These are phyloP conservation scores for Phytophthora sojae DNA, from an alignment of 352 stramenopile species.

Conservation along the genomic window DNA sequence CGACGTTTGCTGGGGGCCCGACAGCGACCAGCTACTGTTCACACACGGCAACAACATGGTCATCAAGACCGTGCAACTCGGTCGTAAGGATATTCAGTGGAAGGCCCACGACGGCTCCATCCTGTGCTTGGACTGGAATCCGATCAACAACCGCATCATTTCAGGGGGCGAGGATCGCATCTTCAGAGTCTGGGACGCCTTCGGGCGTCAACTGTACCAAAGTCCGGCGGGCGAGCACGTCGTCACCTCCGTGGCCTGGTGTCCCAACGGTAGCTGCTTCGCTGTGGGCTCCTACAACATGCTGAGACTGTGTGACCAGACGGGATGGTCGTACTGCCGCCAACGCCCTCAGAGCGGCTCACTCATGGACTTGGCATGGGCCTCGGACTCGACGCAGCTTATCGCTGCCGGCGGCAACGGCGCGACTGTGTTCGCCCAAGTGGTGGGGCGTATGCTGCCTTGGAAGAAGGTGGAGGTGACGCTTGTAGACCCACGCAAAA, in stretches of 20 bases:
- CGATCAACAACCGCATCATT: conserved; percentile 92
- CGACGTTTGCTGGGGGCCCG: conserved; percentile 90
- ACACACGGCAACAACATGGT: conserved; percentile 88
- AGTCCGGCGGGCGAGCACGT: conserved; percentile 87
- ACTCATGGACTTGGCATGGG: conserved; percentile 52
- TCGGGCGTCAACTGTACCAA: conserved; percentile 92
- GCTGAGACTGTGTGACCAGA: conserved; percentile 94
- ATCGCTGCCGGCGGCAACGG: not conserved
- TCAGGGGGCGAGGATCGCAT: conserved; percentile 93
- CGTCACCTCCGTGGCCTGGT: conserved; percentile 93
- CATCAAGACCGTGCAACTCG: conserved; percentile 93
- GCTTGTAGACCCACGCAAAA: conserved; percentile 86
- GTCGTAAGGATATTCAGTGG: conserved; percentile 90
- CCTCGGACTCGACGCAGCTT: not conserved
- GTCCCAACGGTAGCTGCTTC: conserved; percentile 91
- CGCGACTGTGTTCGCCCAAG: conserved; percentile 88
- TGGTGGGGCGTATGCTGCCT: conserved; percentile 85
- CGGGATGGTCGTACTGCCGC: conserved; percentile 91
- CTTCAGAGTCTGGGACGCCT: conserved; percentile 94
- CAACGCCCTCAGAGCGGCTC: conserved; percentile 86
- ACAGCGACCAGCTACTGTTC: conserved; percentile 93
- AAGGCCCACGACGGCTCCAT: conserved; percentile 93
- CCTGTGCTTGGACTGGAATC: conserved; percentile 94
- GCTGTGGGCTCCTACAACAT: conserved; percentile 94
- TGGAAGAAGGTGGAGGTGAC: conserved; percentile 93